phyloP scores from a whole-genome alignment of 768 basidiomycete species.

The Lactarius quietus region DNA sequence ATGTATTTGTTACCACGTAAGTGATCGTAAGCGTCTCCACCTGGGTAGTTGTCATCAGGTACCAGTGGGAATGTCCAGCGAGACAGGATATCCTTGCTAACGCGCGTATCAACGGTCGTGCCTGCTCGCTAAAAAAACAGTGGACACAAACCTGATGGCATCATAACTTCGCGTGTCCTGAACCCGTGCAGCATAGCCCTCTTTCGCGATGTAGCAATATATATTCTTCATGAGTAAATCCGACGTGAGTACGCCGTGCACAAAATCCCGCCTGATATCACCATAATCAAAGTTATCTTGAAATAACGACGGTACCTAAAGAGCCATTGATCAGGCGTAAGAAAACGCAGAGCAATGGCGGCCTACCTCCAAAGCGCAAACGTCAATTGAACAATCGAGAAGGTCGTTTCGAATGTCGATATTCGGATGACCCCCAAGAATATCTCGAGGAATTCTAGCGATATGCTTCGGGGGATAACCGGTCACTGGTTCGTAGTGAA shows the following conservation, averaged over 20 bases:
- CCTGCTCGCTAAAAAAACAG: background rate
- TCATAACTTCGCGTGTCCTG: conserved; percentile 92
- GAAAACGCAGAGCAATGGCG: background rate
- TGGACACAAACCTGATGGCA: conserved; percentile 62
- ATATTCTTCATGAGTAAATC: conserved; percentile 95
- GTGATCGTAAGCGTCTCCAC: conserved; percentile 79
- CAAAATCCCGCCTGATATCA: conserved; percentile 88
- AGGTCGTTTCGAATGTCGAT: conserved; percentile 86
- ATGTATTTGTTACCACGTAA: conserved; percentile 87
- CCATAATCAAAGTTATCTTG: conserved; percentile 99
- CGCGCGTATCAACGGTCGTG: background rate
- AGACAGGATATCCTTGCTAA: conserved; percentile 87
- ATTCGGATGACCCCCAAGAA: conserved; percentile 68
- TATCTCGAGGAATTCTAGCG: conserved; percentile 72
- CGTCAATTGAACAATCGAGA: conserved; percentile 84
- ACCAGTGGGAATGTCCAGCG: conserved; percentile 96
- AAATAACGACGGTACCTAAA: conserved; percentile 89
- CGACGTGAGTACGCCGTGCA: conserved; percentile 90
- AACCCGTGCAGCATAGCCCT: conserved; percentile 90
- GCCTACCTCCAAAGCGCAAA: conserved; percentile 84
- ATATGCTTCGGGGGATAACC: conserved; percentile 63
- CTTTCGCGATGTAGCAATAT: conserved; percentile 81
- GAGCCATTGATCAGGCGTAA: background rate
- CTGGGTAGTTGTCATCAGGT: conserved; percentile 90
- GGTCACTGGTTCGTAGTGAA: conserved; percentile 78